These are phyloP conservation scores for Neonothopanus nambi DNA, from an alignment of 1,284 basidiomycete genomes.

Conservation along the genomic window DNA sequence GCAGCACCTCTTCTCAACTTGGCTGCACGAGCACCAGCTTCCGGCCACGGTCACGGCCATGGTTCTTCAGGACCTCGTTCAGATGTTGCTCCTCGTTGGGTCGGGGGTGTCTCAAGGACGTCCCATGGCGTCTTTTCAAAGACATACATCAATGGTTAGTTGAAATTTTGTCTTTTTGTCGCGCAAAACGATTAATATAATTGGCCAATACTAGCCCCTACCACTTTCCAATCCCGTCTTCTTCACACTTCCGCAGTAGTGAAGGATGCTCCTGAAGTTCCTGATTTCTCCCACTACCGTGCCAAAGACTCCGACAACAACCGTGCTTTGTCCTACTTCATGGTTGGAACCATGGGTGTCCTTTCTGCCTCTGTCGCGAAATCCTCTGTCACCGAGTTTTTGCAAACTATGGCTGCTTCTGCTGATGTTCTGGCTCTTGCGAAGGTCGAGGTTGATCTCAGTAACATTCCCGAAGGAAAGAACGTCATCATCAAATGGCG, in stretches of 20 bases:
- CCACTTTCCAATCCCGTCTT: constrained; percentile 66
- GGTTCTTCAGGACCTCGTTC: constrained; percentile 56
- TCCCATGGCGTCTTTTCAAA: constrained; percentile 63
- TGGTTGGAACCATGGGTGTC: constrained; percentile 95
- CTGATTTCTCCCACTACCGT: constrained; percentile 88
- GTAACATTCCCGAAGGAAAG: constrained; percentile 94
- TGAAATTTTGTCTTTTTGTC: neutral
- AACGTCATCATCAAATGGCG: constrained; percentile 99
- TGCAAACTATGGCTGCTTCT: constrained; percentile 95
- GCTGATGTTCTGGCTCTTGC: constrained; percentile 98
- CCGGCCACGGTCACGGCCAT: constrained; percentile 63
- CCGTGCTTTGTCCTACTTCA: constrained; percentile 93
- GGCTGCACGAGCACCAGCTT: constrained; percentile 59
- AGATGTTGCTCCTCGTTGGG: constrained; percentile 69
- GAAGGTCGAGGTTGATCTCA: constrained; percentile 96
- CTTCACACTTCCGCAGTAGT: constrained; percentile 70
- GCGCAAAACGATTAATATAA: neutral
- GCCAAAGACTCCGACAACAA: constrained; percentile 69
- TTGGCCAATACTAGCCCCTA: constrained; percentile 29
- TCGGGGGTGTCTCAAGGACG: constrained; percentile 53
- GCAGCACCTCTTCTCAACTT: constrained; percentile 70
- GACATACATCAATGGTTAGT: constrained; percentile 71
- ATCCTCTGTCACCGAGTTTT: constrained; percentile 91
- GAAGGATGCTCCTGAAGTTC: constrained; percentile 76
- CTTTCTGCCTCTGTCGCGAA: constrained; percentile 94